These are phyloP conservation scores for Lentinus polychrous DNA, from an alignment of 1,284 basidiomycete genomes.

Conservation along the genomic window DNA sequence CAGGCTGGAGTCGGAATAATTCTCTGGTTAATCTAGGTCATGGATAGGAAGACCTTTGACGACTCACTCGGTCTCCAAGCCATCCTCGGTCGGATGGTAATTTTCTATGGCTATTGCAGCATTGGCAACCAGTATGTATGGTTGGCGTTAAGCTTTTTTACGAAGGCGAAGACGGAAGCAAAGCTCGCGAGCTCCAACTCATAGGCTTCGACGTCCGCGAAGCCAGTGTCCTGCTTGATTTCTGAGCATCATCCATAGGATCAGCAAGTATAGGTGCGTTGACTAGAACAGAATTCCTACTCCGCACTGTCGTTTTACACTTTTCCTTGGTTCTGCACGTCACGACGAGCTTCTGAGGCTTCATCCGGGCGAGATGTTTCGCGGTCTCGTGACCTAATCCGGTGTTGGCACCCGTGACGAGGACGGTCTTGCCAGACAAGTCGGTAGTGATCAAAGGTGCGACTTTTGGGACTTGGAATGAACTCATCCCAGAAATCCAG, in stretches of 20 bases:
- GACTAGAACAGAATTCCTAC: constrained; percentile 33
- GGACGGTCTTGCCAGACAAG: constrained; percentile 24
- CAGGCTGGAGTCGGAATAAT: constrained; percentile 22
- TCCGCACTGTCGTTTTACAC: constrained; percentile 32
- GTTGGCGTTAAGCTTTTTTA: constrained; percentile 19
- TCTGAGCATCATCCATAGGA: constrained; percentile 14
- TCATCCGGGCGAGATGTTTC: constrained; percentile 29
- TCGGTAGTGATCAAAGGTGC: constrained; percentile 24
- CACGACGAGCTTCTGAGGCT: constrained; percentile 39
- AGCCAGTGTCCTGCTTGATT: constrained; percentile 19
- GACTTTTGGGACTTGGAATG: neutral
- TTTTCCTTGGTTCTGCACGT: constrained; percentile 36
- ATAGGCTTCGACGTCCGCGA: constrained; percentile 15
- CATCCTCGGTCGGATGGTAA: constrained; percentile 20
- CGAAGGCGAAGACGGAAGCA: constrained; percentile 21
- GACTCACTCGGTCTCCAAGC: constrained; percentile 23
- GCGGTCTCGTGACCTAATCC: constrained; percentile 28
- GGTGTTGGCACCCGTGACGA: constrained; percentile 28
- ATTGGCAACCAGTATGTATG: constrained; percentile 25
- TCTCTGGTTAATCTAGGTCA: neutral
- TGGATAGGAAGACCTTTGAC: neutral
- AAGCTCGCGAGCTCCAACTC: constrained; percentile 23
- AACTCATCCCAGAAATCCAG: neutral
- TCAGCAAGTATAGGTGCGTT: constrained; percentile 26
- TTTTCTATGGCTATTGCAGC: constrained; percentile 17